Base-by-base conservation (phyloP, 768 basidiomycete species). In the Russula brevipes region DNA sequence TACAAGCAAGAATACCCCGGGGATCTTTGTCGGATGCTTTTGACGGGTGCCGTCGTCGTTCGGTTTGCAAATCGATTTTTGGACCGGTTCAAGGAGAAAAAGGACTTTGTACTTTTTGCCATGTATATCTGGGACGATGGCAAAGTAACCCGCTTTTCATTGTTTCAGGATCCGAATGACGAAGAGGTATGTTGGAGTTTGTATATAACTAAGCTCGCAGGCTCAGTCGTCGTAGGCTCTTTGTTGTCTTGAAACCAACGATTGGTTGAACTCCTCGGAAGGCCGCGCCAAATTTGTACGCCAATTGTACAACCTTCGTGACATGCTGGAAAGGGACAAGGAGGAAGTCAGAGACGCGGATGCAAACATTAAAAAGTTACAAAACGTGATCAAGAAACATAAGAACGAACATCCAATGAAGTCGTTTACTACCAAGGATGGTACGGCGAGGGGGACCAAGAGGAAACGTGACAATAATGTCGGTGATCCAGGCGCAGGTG, bases 41-140 rank as follows among this genome's bases (percentile, higher is more conserved):
- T 87, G 3, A 91, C 14, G 50, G 50, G 50, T 33, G 50, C 50
- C 5, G 50, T 33, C 9, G 50, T 51, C 46, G 46, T 47, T 47
- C 46, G 46, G 9, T 47, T 47, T 30, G 46, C 46, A 11, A 47
- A 47, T 30, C 16, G 3, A 35, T 35, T 35, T 16, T 16, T 51
- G 50, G 31, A 51, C 10, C 5, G 6, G 14, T 35, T 51, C 50
- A 39, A 39, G 38, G 33, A 7, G 50, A 2, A 8, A 1, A 16
- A 17, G 16, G 17, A 51, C 8, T 47, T 47, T 10, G 46, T 47
- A 7, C 31, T 52, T 10, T 16, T 17, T 17, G 33, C 50, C 33
- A 17, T 52, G 7, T 52, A 35, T 17, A 35, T 52, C 36, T 52
- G 50, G 50, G 33, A 7, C 17, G 3, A 52, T 52, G 50, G 50